Percentiles rank a stretch among this genome's conserved stretches.
Evolutionary conservation across 768 basidiomycete genomes (phyloP).

Genomic region (Porphyrellus cyaneotinctus): DNA sequence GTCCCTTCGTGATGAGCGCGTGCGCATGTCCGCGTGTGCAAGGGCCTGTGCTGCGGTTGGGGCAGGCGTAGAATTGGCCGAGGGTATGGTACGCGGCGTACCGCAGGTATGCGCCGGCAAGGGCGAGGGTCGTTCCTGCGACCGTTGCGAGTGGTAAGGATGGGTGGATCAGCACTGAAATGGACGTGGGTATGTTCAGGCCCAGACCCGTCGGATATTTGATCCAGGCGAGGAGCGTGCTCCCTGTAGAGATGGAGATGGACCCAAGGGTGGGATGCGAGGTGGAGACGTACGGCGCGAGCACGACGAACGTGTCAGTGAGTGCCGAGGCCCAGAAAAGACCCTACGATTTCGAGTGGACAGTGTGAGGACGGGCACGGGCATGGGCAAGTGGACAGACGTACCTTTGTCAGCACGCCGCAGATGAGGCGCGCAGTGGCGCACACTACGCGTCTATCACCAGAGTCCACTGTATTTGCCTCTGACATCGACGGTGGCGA

Average conservation of each 20-base stretch:
- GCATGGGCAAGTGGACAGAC: not conserved
- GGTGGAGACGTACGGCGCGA: conserved; percentile 6
- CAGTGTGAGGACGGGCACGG: not conserved
- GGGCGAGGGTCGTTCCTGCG: conserved; percentile 37
- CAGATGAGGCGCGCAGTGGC: conserved; percentile 8
- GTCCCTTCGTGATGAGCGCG: conserved; percentile 27
- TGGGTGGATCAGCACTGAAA: not conserved
- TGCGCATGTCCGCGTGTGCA: conserved; percentile 11
- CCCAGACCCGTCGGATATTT: not conserved
- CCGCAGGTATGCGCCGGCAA: conserved; percentile 41
- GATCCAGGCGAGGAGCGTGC: not conserved
- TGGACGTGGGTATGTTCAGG: not conserved
- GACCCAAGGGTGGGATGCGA: not conserved
- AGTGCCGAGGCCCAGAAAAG: conserved; percentile 15
- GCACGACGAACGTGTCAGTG: conserved; percentile 5
- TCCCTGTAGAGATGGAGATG: not conserved
- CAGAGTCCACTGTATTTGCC: not conserved
- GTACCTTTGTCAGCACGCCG: conserved; percentile 14
- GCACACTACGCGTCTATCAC: conserved; percentile 26
- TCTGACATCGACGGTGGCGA: conserved; percentile 34
- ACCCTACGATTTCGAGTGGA: conserved; percentile 3
- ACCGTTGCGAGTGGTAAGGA: conserved; percentile 14
- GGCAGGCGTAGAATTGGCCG: conserved; percentile 23
- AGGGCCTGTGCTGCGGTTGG: conserved; percentile 3
- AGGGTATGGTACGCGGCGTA: conserved; percentile 27